A percentile compares a stretch with the other conserved stretches of the same genome.
These are phyloP conservation scores for Botrytis pseudocinerea DNA, from an alignment of 2,329 filamentous ascomycete genomes.

Conservation along the genomic window DNA sequence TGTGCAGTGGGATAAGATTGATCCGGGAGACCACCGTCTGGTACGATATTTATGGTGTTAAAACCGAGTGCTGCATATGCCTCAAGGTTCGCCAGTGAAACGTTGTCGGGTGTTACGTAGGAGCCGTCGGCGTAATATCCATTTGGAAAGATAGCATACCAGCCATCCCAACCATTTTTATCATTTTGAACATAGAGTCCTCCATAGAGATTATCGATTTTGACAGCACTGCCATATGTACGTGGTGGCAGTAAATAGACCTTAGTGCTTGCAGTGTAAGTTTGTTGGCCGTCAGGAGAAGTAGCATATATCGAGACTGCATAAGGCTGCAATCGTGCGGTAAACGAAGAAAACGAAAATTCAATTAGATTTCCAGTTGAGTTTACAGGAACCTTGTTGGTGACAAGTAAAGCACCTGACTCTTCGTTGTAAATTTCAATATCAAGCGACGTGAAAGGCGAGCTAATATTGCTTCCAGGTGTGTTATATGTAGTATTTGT, in stretches of 20 bases:
- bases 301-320: slow-evolving; percentile 42
- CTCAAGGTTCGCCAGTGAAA: slow-evolving; percentile 43
- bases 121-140: slow-evolving; percentile 45
- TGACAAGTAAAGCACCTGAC: slow-evolving; percentile 35
- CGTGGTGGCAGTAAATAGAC: slow-evolving; percentile 48
- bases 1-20: slow-evolving; percentile 43
- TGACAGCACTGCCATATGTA: slow-evolving; percentile 47
- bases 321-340: slow-evolving; percentile 43
- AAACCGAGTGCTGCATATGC: slow-evolving; percentile 47
- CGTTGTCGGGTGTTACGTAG: slow-evolving; percentile 33
- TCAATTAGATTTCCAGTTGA: slow-evolving; percentile 42
- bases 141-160: slow-evolving; percentile 47
- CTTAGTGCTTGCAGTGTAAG: slow-evolving; percentile 42
- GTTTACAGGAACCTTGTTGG: slow-evolving; percentile 42
- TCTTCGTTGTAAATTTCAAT: slow-evolving; percentile 39
- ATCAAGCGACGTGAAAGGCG: slow-evolving; percentile 30
- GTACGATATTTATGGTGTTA: slow-evolving; percentile 48
- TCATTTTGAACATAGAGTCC: slow-evolving; percentile 47
- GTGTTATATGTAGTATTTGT: slow-evolving; percentile 32
- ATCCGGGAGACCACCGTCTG: slow-evolving; percentile 43
- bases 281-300: slow-evolving; percentile 39
- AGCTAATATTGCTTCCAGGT: slow-evolving; percentile 24
- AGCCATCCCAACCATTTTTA: slow-evolving; percentile 36
- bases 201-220: slow-evolving; percentile 50
- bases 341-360: slow-evolving; percentile 42